phyloP scores from a whole-genome alignment of 2,329 filamentous ascomycete species.

The Fusarium illudens region DNA sequence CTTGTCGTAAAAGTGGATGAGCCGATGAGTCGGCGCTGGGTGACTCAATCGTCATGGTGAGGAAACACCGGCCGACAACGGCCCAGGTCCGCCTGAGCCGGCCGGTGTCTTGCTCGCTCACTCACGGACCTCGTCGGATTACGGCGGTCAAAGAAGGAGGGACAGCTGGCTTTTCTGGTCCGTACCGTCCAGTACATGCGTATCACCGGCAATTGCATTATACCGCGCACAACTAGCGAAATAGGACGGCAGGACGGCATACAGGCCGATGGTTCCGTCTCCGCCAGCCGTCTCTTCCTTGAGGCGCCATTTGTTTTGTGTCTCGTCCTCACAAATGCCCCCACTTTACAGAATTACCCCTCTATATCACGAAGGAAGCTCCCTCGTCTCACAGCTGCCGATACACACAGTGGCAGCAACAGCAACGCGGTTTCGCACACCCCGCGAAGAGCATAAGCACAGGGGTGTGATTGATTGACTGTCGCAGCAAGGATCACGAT shows the following conservation, averaged over 20 bases:
- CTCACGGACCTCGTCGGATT: conserved; percentile 9
- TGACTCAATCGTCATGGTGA: conserved; percentile 10
- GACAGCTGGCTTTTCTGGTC: conserved; percentile 15
- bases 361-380: conserved; percentile 17
- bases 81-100: not conserved
- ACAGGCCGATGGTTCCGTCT: conserved; percentile 24
- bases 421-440: conserved; percentile 24
- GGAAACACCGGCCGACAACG: not conserved
- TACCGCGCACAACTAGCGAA: conserved; percentile 14
- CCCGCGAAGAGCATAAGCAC: conserved; percentile 14
- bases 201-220: conserved; percentile 27
- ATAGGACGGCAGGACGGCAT: conserved; percentile 17
- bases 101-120: conserved; percentile 9
- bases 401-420: conserved; percentile 24
- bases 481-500: conserved; percentile 15
- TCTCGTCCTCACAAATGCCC: conserved; percentile 24
- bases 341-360: conserved; percentile 33
- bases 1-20: conserved; percentile 6
- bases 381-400: conserved; percentile 12
- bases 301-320: conserved; percentile 14
- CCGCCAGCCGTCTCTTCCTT: conserved; percentile 26
- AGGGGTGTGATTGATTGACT: conserved; percentile 28
- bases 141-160: conserved; percentile 7
- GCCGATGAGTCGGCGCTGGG: conserved; percentile 4
- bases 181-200: conserved; percentile 1